phyloP scores from a whole-genome alignment of 2,329 filamentous ascomycete species.

The Penicillium sp. region DNA sequence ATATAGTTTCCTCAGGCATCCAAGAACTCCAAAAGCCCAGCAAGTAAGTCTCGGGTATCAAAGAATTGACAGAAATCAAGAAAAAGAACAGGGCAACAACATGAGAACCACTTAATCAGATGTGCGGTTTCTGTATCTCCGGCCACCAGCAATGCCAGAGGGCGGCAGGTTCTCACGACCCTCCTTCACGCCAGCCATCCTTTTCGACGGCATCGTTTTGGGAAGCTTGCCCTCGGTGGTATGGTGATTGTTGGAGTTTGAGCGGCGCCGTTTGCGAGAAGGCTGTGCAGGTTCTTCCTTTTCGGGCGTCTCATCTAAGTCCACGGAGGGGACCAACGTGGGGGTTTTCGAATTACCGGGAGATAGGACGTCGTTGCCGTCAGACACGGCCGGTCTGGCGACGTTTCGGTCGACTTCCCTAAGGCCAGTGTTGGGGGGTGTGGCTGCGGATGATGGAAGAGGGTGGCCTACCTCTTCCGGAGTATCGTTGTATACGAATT shows the following conservation, averaged over 20 bases:
- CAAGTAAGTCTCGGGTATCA: slow-evolving; percentile 27
- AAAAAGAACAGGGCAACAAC: slow-evolving; percentile 5
- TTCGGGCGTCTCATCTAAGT: slow-evolving; percentile 17
- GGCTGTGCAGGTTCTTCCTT: slow-evolving; percentile 26
- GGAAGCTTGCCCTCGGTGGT: slow-evolving; percentile 42
- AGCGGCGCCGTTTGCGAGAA: slow-evolving; percentile 29
- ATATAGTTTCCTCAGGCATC: slow-evolving; percentile 16
- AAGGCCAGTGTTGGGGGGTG: slow-evolving; percentile 43
- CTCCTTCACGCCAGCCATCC: slow-evolving; percentile 40
- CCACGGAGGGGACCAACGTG: slow-evolving; percentile 1
- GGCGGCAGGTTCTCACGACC: slow-evolving; percentile 46
- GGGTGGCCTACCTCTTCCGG: slow-evolving; percentile 38
- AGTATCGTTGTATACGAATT: slow-evolving; percentile 52
- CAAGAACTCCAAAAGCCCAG: slow-evolving; percentile 24
- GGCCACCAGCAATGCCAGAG: slow-evolving; percentile 24
- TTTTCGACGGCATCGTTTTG: slow-evolving; percentile 40
- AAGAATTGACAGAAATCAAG: slow-evolving; percentile 12
- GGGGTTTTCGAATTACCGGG: slow-evolving; percentile 16
- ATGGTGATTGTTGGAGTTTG: slow-evolving; percentile 21
- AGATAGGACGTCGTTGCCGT: slow-evolving; percentile 12
- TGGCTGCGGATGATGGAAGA: slow-evolving; percentile 28
- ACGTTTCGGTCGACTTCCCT: slow-evolving; percentile 53
- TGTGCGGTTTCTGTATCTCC: slow-evolving; percentile 32
- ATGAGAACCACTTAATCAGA: slow-evolving; percentile 20
- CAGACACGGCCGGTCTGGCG: slow-evolving; percentile 32